Evolutionary conservation across 2,329 filamentous ascomycete species (phyloP).

Genomic region (Aspergillus fijiensis): DNA sequence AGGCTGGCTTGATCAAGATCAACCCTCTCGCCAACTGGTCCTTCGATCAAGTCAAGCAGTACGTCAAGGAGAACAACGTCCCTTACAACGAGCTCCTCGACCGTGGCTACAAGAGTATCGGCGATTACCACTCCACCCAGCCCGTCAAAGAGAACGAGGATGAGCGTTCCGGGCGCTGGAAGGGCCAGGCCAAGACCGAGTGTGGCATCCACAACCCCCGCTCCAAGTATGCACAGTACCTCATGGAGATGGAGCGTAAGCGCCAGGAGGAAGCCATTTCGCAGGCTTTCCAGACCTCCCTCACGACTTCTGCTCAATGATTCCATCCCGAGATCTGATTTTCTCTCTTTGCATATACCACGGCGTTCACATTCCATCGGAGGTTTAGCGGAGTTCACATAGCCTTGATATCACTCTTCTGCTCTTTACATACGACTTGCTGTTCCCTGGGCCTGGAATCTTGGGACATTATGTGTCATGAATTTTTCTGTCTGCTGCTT

Average conservation of each 20-base stretch:
- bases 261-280: conserved; percentile 57
- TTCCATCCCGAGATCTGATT: not conserved
- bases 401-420: conserved; percentile 14
- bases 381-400: conserved; percentile 19
- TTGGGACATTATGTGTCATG: conserved; percentile 20
- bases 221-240: conserved; percentile 84
- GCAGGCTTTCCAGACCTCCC: conserved; percentile 42
- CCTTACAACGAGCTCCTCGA: conserved; percentile 93
- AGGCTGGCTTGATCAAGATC: conserved; percentile 90
- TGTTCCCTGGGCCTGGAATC: conserved; percentile 1
- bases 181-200: conserved; percentile 92
- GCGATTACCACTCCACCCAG: conserved; percentile 96
- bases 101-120: conserved; percentile 94
- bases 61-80: conserved; percentile 81
- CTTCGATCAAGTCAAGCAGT: conserved; percentile 84
- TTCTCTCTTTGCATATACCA: conserved; percentile 17
- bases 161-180: conserved; percentile 94
- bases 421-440: not conserved
- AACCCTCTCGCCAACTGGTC: conserved; percentile 95
- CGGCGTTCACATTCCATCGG: conserved; percentile 19
- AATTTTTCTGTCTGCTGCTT: conserved; percentile 12
- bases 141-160: conserved; percentile 90
- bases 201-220: conserved; percentile 99
- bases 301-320: conserved; percentile 31
- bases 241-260: conserved; percentile 71